Base-by-base conservation (phyloP, 192 early-diverging fungal genomes). In the Umbelopsis ramanniana region DNA sequence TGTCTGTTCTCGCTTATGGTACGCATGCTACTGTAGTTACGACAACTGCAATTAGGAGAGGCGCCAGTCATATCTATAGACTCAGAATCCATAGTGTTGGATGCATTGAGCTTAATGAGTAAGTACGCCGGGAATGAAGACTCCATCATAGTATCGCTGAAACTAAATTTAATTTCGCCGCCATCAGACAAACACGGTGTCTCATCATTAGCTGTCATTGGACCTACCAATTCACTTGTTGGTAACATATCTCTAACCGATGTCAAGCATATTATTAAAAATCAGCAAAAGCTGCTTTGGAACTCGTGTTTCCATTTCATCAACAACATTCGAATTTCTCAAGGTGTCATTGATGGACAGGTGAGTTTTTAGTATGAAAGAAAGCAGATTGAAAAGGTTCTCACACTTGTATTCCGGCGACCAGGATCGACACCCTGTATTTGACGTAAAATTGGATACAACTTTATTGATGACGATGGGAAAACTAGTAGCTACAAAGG, bases 401-500 rank as follows among this genome's bases (percentile, higher is more conserved):
- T 24, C 29, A 0, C 23, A 6, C 7, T 24, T 22, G 1, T 15
- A 48, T 72, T n/a, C 19, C 9, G 19, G 21, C 26, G 2, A 35
- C 38, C 68, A 89, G 84, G 90, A 91, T 70, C 84, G 86, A 23
- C 75, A 85, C 22, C 91, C 94, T 0, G 90, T 95, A 10, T 91
- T 95, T 75, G 89, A 92, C 52, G 93, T 93, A 0, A 82, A 88
- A 15, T 82, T 88, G 15, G 86, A 88, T 57, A 89, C 92, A 0
- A 89, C 91, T 0, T 81, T 95, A 60, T 83, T 89, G 6, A 89
- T 88, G 40, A 86, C 91, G 10, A 83, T 94, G 47, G 89, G 88
- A 35, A 94, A 94, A 75, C 77, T 95, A 63, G 84, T 90, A 43
- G 93, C 94, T 21, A 95, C 94, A 4, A 87, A 86, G 17, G 90